Base-by-base conservation (phyloP, 768 basidiomycete species). In the Phaffia australis region DNA sequence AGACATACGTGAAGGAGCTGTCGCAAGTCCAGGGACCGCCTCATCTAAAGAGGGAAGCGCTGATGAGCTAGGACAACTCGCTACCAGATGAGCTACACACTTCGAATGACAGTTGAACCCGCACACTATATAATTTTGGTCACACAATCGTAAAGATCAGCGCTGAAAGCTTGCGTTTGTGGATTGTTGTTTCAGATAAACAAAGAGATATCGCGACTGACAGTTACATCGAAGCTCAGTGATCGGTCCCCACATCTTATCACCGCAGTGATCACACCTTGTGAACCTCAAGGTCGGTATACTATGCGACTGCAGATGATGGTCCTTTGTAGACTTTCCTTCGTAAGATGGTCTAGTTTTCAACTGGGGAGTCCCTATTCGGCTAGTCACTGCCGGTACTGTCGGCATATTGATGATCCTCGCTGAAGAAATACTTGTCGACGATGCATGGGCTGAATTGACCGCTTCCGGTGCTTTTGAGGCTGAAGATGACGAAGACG, bases 211-310 rank as follows among this genome's bases (percentile, higher is more conserved):
- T 47, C 8, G 23, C 18, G 14, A 80, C 89, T 74, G 74, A 91
- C 94, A 81, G 70, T 85, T 83, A 74, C 95, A 99, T 42, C 89
- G 86, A 62, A 89, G 80, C 74, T 80, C 79, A 52, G 93, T 91
- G 25, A 63, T 60, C n/a, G 92, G 84, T 8, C 94, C 94, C 92
- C 93, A 99, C 85, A 98, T 85, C 80, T 98, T 99, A 74, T 98
- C 95, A 46, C 85, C 86, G 74, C 95, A 99, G 63, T 93, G 87
- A 72, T 98, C 95, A 74, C 95, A 99, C 51, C 89, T 83, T 32
- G 89, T 86, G 66, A 95, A 88, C 48, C 93, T 83, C 65, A 98
- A 79, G 6, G 67, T 64, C 18, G 62, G 62, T 32, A 92, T 83
- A 72, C 85, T 94, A 70, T 89, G 79, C 70, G 88, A 90, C 73